phyloP scores from a whole-genome alignment of 768 basidiomycete species.

The Tylopilus sp. region DNA sequence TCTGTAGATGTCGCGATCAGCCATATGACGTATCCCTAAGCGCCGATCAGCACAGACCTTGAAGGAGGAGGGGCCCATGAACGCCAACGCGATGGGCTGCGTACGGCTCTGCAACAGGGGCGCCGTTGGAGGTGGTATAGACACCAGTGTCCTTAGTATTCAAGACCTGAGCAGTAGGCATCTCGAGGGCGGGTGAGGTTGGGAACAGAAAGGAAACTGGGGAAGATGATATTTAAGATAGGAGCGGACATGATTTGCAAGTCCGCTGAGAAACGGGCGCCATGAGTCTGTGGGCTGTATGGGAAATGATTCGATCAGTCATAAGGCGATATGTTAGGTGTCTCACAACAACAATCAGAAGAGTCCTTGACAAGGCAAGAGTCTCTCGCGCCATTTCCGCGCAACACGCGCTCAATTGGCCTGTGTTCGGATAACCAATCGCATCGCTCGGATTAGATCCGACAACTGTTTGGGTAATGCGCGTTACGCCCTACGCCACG shows the following conservation, averaged over 20 bases:
- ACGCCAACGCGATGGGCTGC: slow-evolving; percentile 71
- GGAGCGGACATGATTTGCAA: slow-evolving; percentile 18
- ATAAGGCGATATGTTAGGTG: neutral
- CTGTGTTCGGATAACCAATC: neutral
- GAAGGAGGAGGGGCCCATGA: slow-evolving; percentile 82
- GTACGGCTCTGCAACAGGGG: slow-evolving; percentile 73
- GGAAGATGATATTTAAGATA: slow-evolving; percentile 10
- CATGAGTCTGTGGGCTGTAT: slow-evolving; percentile 3
- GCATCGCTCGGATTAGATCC: slow-evolving; percentile 2
- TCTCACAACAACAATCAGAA: slow-evolving; percentile 9
- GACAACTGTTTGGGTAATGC: neutral
- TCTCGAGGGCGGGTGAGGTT: slow-evolving; percentile 24
- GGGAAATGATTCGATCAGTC: slow-evolving; percentile 4
- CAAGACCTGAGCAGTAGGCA: slow-evolving; percentile 65
- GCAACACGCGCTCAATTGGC: neutral
- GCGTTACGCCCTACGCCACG: neutral
- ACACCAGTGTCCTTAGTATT: slow-evolving; percentile 50
- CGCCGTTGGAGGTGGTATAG: slow-evolving; percentile 88
- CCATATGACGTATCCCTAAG: neutral
- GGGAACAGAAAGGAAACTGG: neutral
- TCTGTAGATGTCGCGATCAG: slow-evolving; percentile 42
- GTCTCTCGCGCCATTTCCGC: too few species aligned
- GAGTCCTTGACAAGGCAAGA: neutral
- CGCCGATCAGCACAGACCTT: slow-evolving; percentile 49
- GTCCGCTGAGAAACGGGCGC: slow-evolving; percentile 19